Evolutionary conservation across 2,329 filamentous ascomycete species (phyloP), one percentile per base, ranked within the genome.

Genomic region (Exophiala phaeomuriformis): DNA sequence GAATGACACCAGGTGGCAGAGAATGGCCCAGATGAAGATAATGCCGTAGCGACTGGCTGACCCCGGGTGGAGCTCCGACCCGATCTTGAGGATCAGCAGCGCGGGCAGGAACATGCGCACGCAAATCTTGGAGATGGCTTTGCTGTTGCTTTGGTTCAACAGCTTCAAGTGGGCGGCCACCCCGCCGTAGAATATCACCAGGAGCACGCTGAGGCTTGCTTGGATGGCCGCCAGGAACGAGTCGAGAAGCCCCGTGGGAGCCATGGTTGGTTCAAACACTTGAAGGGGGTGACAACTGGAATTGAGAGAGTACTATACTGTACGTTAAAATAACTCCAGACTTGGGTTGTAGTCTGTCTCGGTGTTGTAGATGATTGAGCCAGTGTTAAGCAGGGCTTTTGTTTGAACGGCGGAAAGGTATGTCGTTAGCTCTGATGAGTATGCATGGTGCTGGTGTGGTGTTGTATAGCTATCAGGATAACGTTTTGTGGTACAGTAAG

Each of bases 51-150:
- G 72, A 10, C 69, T 52, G 4, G 64, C 74, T 2, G 73, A 78
- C 4, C 73, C 74, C 6, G 70, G 52, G 51, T 76, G 66, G 32
- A 81, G 61, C 60, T 80, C 73, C 5, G 71, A 71, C 2, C 78
- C 77, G 6, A 81, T 69, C 57, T 78, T 78, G 47, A 74, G 71
- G 35, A 81, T 72, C 19, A 81, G 65, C 52, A 81, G 61, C 1
- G 77, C 76, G 1, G 78, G 78, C 29, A 81, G 64, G 51, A 80
- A 77, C 52, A 81, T 64, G 58, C 73, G 71, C 28, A 81, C 77
- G 51, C 76, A 77, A 28, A 75, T 63, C 32, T 72, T 74, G 2
- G 76, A 77, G 41, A 81, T 73, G 50, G 79, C 73, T 61, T 77
- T 77, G 5, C 77, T 75, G 2, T 74, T 71, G 30, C 62, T 61